Percentiles rank a stretch among this genome's conserved stretches.
Conservation (phyloP, 768 basidiomycete genomes). For the Tulasnella calospora region DNA sequence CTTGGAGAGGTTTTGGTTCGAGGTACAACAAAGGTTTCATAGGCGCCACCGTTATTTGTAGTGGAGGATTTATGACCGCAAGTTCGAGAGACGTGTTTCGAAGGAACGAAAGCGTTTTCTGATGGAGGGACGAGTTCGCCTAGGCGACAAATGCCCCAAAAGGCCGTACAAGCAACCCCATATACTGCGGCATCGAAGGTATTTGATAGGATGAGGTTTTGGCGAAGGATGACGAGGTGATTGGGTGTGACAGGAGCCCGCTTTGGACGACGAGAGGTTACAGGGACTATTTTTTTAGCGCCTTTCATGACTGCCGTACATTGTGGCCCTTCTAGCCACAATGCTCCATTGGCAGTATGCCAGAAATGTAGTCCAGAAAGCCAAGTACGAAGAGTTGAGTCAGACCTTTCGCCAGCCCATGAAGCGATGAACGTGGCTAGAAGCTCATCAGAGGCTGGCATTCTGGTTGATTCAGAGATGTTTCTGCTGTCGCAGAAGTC, state of each 20-base stretch:
- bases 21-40: too few relatives aligned
- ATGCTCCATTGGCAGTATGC: background rate
- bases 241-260: background rate
- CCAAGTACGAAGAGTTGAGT: background rate
- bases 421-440: background rate
- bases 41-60: background rate
- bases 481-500: background rate
- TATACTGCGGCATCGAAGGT: background rate
- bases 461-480: background rate
- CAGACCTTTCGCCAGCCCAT: background rate
- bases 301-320: background rate
- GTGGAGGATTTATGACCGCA: background rate
- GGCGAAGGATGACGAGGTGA: background rate
- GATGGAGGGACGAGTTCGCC: background rate
- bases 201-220: background rate
- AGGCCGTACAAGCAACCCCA: background rate
- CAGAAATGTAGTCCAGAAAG: background rate
- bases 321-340: background rate
- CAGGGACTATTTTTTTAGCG: background rate
- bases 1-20: too few relatives aligned
- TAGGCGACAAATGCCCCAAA: background rate
- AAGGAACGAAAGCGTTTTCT: too few relatives aligned
- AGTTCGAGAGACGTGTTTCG: background rate
- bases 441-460: background rate
- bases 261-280: background rate